Evolutionary conservation across 2,329 filamentous ascomycete species (phyloP), one percentile per base, ranked within the genome.

Genomic region (Zasmidium cellare): DNA sequence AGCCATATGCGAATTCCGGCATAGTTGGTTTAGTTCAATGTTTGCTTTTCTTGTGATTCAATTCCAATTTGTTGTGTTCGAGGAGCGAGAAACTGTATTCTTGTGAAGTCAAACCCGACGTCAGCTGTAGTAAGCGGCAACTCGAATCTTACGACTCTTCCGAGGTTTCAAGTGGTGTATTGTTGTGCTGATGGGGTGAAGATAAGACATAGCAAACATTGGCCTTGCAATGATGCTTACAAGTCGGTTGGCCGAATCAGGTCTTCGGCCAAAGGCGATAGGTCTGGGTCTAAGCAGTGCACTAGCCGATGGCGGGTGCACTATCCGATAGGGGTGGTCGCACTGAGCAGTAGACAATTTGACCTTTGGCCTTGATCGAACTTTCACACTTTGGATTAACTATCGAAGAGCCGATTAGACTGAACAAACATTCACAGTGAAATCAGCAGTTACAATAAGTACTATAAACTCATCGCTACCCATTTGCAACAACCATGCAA

Each of bases 1-100:
- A 61, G 31, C 63, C 63, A 52, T 65, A 65, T 16, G 59, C 61
- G 38, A 65, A 65, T 56, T 63, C 56, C 20, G 63, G 63, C 50
- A 63, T 62, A 28, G 20, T 20, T 48, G 23, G 24, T 7, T 31
- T 14, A 14, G 16, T 41, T n/a, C 16, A n/a, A 41, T 41, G 35
- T 3, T n/a, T 41, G 7, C 6, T 14, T 41, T 41, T 41, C 16
- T 41, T 5, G 3, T n/a, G 11, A 16, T n/a, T 6, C 7, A 9
- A 3, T 41, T 41, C 7, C 6, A 18, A 14, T 18, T n/a, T 41
- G 7, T 16, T 6, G 35, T 41, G 35, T n/a, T n/a, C 6, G 16
- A 41, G n/a, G 11, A 18, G 35, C 11, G 35, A 41, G 16, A 3
- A 14, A 41, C 7, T 7, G 35, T 14, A 14, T 14, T 14, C 35